Evolutionary conservation across 1,284 basidiomycete species (phyloP), one percentile per base, ranked within the genome.

Genomic region (Malassezia caprae): DNA sequence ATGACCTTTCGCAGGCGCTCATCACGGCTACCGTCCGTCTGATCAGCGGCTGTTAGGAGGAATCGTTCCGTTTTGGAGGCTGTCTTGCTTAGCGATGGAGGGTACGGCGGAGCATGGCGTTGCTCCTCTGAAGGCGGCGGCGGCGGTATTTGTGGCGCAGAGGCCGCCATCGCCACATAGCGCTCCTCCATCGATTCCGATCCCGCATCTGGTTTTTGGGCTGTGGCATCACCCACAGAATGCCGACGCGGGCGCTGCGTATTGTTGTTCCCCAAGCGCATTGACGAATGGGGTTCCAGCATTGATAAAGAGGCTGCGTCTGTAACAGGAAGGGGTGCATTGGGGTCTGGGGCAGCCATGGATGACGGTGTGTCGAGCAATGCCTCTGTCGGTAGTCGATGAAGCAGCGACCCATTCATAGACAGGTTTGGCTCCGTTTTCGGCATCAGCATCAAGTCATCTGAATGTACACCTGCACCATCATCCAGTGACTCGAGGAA

Each of bases 11-110:
- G 87, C 35, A 98, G 77, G 0, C 91, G 84, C 64, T 94, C 88
- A 61, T 93, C 88, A 32, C 91, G 80, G 12, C 89, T 86, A 0
- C 91, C 91, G 11, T 86, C 82, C 43, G 88, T 88, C 72, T 96
- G 91, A 76, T 96, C 91, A 0, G 93, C 93, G 1, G 93, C 91
- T 0, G 89, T 94, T 30, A 96, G 80, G 64, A 96, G 80, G 77
- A 94, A 96, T 40, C 82, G 82, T 72, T 96, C 90, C 15, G 75
- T 74, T 41, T 76, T 76, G 21, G 53, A 48, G 3, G 60, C 56
- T 15, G 60, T 56, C 8, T 58, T 62, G n/a, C 55, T 53, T 0
- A 69, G 40, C 7, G 59, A 56, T 8, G 60, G 59, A 5, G 56
- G 56, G 45, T 63, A 45, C 15, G 39, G 43, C 10, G 42, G 21